A percentile compares a stretch with the other conserved stretches of the same genome.
These are phyloP conservation scores for Nakazawaea populi DNA, from an alignment of 805 yeast species.

Conservation along the genomic window DNA sequence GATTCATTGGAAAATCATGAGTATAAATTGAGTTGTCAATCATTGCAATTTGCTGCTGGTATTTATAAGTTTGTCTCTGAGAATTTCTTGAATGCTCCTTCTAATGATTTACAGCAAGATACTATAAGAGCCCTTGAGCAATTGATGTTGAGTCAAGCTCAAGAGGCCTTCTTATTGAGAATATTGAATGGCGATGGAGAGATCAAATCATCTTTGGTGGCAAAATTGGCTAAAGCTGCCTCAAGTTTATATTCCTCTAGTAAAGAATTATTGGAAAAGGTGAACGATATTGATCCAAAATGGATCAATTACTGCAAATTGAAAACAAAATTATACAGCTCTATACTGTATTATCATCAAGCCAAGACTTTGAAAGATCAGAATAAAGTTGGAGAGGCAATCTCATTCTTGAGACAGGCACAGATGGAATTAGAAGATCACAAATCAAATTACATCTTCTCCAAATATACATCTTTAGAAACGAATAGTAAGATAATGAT, in stretches of 20 bases:
- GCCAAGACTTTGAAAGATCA: slow-evolving; percentile 47
- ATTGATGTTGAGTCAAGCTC: slow-evolving; percentile 81
- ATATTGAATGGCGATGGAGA: slow-evolving; percentile 39
- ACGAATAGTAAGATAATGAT: slow-evolving; percentile 21
- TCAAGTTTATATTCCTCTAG: slow-evolving; percentile 50
- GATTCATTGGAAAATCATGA: slow-evolving; percentile 30
- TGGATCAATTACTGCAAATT: slow-evolving; percentile 51
- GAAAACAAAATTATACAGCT: slow-evolving; percentile 49
- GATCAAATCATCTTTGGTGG: slow-evolving; percentile 61
- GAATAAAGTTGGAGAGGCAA: slow-evolving; percentile 68
- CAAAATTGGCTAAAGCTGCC: slow-evolving; percentile 68
- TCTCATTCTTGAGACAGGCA: slow-evolving; percentile 57
- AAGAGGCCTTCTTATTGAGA: slow-evolving; percentile 71
- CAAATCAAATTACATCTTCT: slow-evolving; percentile 15
- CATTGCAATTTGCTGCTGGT: slow-evolving; percentile 75
- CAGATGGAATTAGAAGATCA: slow-evolving; percentile 26
- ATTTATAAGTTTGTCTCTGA: slow-evolving; percentile 65
- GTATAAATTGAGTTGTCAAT: slow-evolving; percentile 52
- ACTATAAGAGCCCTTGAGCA: slow-evolving; percentile 58
- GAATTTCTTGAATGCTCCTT: slow-evolving; percentile 85
- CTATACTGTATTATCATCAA: slow-evolving; percentile 57
- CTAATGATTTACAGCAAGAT: slow-evolving; percentile 65
- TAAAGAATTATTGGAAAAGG: slow-evolving; percentile 33
- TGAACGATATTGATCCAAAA: slow-evolving; percentile 24
- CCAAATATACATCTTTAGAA: slow-evolving; percentile 18